Conservation (phyloP, 208 protist genomes). For the Porcisia deanei region DNA sequence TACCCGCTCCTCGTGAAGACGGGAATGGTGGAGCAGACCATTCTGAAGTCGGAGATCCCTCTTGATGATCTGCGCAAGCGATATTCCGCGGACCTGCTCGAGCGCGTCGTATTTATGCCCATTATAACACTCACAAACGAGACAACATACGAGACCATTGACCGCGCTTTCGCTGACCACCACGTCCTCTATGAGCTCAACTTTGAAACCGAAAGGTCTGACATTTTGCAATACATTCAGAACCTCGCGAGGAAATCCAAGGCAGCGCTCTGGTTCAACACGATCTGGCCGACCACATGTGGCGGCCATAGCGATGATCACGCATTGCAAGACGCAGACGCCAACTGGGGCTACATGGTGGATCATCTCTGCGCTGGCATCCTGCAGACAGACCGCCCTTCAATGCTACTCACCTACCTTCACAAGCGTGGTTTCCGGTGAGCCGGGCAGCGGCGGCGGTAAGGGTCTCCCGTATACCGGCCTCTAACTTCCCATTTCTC, state of each 20-base stretch:
- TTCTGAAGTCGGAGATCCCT: constrained; percentile 62
- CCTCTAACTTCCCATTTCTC: neutral
- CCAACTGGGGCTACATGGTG: constrained; percentile 59
- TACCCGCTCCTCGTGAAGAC: constrained; percentile 42
- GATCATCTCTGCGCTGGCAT: constrained; percentile 49
- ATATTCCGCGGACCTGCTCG: constrained; percentile 43
- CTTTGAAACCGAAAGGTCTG: constrained; percentile 47
- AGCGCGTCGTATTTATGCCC: constrained; percentile 66
- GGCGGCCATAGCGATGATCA: constrained; percentile 65
- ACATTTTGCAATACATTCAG: constrained; percentile 36
- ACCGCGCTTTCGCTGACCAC: constrained; percentile 28
- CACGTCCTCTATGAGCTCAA: constrained; percentile 66
- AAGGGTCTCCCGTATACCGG: no score
- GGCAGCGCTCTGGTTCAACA: constrained; percentile 66
- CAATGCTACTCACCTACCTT: constrained; percentile 55
- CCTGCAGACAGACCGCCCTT: constrained; percentile 62
- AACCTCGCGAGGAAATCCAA: constrained; percentile 32
- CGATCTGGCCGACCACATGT: constrained; percentile 64
- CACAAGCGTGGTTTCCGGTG: constrained; percentile 31
- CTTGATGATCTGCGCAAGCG: constrained; percentile 39
- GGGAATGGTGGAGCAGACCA: constrained; percentile 50
- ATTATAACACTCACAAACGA: constrained; percentile 43
- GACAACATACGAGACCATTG: constrained; percentile 45
- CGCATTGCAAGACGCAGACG: constrained; percentile 50
- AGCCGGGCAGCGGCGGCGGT: neutral